phyloP scores from a whole-genome alignment of 345 rosid species.

The Tarenaya hassleriana region DNA sequence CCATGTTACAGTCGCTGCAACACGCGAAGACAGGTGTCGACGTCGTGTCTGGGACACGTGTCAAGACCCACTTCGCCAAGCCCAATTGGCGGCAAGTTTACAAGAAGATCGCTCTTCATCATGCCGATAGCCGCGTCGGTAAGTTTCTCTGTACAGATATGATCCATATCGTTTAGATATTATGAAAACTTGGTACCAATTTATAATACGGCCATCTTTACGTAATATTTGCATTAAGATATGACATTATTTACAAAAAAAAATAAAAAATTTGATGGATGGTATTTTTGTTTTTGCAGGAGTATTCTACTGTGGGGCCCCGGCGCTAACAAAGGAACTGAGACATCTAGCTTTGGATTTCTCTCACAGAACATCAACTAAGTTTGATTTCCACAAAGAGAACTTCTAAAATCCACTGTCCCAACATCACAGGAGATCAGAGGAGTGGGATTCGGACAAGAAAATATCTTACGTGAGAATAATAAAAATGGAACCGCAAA shows the following conservation, averaged over 20 bases:
- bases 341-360: constrained; percentile 56
- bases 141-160: too few relatives aligned
- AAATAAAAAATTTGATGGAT: neutral
- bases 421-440: too few relatives aligned
- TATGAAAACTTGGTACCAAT: too few relatives aligned
- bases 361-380: constrained; percentile 59
- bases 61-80: constrained; percentile 65
- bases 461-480: too few relatives aligned
- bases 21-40: constrained; percentile 62
- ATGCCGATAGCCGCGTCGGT: constrained; percentile 54
- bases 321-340: constrained; percentile 46
- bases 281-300: constrained; percentile 44
- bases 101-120: constrained; percentile 48
- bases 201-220: neutral
- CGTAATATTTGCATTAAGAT: neutral
- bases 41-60: constrained; percentile 62
- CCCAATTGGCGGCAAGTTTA: constrained; percentile 63
- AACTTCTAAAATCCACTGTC: constrained; percentile 36
- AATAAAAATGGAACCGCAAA: too few relatives aligned
- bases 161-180: too few relatives aligned
- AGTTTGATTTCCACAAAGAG: constrained; percentile 73
- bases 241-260: neutral
- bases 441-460: too few relatives aligned
- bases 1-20: constrained; percentile 61
- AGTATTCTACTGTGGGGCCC: constrained; percentile 69